These are phyloP conservation scores for Scytalidium lignicola DNA, from an alignment of 2,329 filamentous ascomycete species.

Conservation along the genomic window DNA sequence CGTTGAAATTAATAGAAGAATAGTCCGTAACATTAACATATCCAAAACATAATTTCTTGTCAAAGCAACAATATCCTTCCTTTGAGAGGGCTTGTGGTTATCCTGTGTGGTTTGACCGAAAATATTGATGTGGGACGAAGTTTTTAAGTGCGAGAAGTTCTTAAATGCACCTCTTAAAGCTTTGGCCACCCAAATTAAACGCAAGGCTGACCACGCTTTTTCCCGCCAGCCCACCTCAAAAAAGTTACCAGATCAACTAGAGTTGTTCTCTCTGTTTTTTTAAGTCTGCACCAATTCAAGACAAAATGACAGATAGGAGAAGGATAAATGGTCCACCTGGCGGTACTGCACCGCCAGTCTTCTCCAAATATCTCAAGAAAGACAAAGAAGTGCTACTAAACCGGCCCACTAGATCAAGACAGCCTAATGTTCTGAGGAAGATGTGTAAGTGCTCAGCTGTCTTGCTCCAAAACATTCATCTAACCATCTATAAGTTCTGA, in stretches of 20 bases:
- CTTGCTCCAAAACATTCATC: constrained; percentile 2
- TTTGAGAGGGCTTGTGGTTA: neutral
- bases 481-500: constrained; percentile 57
- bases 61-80: too few relatives aligned
- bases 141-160: neutral
- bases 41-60: too few relatives aligned
- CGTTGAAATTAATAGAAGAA: neutral
- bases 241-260: neutral
- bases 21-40: neutral
- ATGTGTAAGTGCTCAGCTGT: constrained; percentile 61
- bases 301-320: constrained; percentile 72
- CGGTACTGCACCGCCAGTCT: constrained; percentile 70
- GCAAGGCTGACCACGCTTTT: neutral
- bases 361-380: constrained; percentile 45
- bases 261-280: neutral
- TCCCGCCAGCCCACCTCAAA: neutral
- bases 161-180: neutral
- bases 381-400: constrained; percentile 37
- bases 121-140: neutral
- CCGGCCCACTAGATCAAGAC: constrained; percentile 51
- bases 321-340: constrained; percentile 84
- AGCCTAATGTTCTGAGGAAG: constrained; percentile 69
- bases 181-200: neutral
- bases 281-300: neutral
- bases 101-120: neutral